Evolutionary conservation across 2,329 filamentous ascomycete species (phyloP).

Genomic region (Talaromyces sp.): DNA sequence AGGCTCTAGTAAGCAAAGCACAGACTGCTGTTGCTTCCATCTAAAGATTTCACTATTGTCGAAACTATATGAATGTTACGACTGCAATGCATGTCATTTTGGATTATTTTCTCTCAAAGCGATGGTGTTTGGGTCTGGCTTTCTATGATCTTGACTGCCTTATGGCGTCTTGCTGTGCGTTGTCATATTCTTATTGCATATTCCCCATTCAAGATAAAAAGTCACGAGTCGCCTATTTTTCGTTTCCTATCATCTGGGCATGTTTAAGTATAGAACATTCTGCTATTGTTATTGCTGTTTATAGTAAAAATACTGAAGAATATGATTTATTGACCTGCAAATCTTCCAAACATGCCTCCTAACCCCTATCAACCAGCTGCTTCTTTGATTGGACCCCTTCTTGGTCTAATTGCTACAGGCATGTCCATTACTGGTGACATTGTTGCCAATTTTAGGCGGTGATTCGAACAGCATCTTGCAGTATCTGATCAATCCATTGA

Average conservation of each 20-base stretch:
- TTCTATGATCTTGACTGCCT: background rate
- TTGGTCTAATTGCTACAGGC: background rate
- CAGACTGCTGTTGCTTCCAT: constrained; percentile 9
- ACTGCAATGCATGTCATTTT: constrained; percentile 2
- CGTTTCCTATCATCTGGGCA: background rate
- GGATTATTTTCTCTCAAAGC: constrained; percentile 7
- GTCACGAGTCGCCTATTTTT: background rate
- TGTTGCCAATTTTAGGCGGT: background rate
- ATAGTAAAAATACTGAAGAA: background rate
- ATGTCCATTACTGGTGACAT: background rate
- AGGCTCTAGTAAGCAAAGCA: background rate
- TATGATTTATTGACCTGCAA: background rate
- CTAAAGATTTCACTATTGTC: background rate
- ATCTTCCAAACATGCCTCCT: background rate
- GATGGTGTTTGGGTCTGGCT: constrained; percentile 8
- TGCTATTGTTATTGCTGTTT: background rate
- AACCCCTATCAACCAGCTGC: too few species aligned
- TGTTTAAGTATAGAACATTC: background rate
- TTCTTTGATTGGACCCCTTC: too few species aligned
- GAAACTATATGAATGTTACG: background rate
- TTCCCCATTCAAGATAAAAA: background rate
- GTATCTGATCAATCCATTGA: background rate
- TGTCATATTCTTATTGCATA: background rate
- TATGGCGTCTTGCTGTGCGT: background rate
- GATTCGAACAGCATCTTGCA: background rate